These are phyloP conservation scores for Aureobasidium subglaciale DNA, from an alignment of 2,329 filamentous ascomycete genomes.

Conservation along the genomic window DNA sequence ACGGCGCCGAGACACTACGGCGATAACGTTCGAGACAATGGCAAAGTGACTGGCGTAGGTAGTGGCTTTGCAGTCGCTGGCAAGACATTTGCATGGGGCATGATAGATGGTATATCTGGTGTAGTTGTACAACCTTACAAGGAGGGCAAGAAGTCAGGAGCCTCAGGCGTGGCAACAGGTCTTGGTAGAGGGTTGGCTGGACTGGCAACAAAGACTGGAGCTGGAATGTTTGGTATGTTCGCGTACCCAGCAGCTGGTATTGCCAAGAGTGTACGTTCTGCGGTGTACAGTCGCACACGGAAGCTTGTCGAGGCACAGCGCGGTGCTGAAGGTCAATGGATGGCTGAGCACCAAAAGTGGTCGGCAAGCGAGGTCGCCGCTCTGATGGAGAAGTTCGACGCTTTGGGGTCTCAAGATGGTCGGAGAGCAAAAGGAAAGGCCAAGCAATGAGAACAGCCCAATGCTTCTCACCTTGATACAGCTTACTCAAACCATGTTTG, in stretches of 20 bases:
- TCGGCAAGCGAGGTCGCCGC: neutral
- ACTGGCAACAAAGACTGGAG: constrained; percentile 64
- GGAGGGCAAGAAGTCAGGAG: constrained; percentile 56
- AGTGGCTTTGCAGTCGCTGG: constrained; percentile 58
- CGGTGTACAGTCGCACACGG: neutral
- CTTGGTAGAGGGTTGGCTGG: constrained; percentile 74
- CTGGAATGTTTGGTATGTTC: constrained; percentile 42
- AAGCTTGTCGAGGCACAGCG: neutral
- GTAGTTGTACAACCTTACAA: constrained; percentile 65
- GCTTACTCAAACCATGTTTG: no score
- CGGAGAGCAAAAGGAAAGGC: neutral
- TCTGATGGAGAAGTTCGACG: neutral
- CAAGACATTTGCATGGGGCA: constrained; percentile 54
- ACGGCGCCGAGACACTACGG: constrained; percentile 46
- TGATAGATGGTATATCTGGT: constrained; percentile 70
- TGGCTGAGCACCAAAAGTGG: neutral
- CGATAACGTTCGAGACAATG: constrained; percentile 49
- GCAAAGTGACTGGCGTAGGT: constrained; percentile 39
- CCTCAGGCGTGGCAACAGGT: constrained; percentile 64
- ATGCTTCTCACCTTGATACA: no score
- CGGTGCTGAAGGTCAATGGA: neutral
- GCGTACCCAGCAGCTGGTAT: constrained; percentile 18
- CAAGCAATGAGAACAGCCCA: neutral
- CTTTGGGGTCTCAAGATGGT: neutral
- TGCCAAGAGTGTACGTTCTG: neutral